Base-by-base conservation (phyloP, 345 rosid species). In the Boechera retrofracta region DNA sequence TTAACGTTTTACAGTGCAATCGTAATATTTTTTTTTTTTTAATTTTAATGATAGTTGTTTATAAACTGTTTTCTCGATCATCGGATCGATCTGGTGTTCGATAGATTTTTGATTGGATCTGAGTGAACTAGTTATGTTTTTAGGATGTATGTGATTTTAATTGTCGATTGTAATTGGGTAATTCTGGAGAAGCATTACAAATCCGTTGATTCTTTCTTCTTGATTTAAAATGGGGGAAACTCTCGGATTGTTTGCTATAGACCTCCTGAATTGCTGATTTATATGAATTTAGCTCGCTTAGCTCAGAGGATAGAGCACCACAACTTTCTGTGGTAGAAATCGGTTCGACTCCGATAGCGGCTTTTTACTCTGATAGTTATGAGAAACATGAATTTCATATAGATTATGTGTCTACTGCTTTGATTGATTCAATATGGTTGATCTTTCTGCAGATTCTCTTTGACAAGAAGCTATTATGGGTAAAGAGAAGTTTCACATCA, bases 401-500 rank as follows among this genome's bases (percentile, higher is more conserved):
- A 54, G 8, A 35, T 35, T 63, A 24, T 6, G 9, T 55, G 24
- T 44, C 0, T 11, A 10, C 0, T 48, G n/a, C 35, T 4, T 3
- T 31, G 10, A 48, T 18, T 10, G 12, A 44, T 10, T 71, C 5
- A 24, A 5, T 32, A 10, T 56, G 21, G 7, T 56, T 48, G 49
- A 4, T 41, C 10, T 11, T 9, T 1, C 2, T 51, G 69, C 69
- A 72, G 76, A 3, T 55, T 54, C 5, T 3, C 0, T 36, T 75
- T 28, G 48, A 74, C 38, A 8, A 32, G n/a, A 33, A 66, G 13
- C 52, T 16, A 89, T 89, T 16, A 89, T 89, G 93, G 96, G 96
- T 70, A 90, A 90, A 69, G 96, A 90, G 53, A 90, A 88, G 86
- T 52, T 75, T 67, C 96, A 88, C 72, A 90, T 90, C 76, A 90